Conservation (phyloP, 371 early-diverging fungal genomes). For the Rhizopus delemar region DNA sequence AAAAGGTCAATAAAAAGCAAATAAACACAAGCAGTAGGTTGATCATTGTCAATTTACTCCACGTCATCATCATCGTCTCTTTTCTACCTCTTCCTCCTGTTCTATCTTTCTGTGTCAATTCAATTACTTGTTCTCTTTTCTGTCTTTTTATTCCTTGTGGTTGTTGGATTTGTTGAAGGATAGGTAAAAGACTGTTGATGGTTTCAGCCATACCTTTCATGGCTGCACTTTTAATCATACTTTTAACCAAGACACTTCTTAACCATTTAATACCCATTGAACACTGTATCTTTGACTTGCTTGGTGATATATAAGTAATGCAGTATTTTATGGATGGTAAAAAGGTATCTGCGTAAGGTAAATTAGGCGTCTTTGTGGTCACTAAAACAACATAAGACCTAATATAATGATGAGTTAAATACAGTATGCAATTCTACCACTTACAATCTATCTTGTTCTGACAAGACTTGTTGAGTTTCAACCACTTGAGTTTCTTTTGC, state of each 20-base stretch:
- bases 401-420: constrained; percentile 1
- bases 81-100: not conserved
- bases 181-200: constrained; percentile 10
- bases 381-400: constrained; percentile 40
- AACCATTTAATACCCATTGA: constrained; percentile 58
- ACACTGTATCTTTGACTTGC: constrained; percentile 43
- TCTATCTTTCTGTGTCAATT: not conserved
- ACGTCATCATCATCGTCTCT: not conserved
- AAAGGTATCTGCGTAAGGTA: constrained; percentile 64
- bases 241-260: constrained; percentile 56
- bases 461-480: constrained; percentile 49
- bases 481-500: constrained; percentile 57
- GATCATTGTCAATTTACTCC: not conserved
- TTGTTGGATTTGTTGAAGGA: constrained; percentile 6
- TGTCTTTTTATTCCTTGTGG: not conserved
- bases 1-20: constrained; percentile 13
- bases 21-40: not conserved
- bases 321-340: constrained; percentile 54
- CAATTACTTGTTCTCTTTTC: not conserved
- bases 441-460: constrained; percentile 38
- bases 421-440: not conserved
- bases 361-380: constrained; percentile 41
- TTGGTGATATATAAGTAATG: constrained; percentile 44
- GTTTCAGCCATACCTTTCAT: constrained; percentile 45
- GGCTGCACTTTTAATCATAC: constrained; percentile 44